Conservation (phyloP, 306 rosid genomes). For the Leucaena leucocephala region DNA sequence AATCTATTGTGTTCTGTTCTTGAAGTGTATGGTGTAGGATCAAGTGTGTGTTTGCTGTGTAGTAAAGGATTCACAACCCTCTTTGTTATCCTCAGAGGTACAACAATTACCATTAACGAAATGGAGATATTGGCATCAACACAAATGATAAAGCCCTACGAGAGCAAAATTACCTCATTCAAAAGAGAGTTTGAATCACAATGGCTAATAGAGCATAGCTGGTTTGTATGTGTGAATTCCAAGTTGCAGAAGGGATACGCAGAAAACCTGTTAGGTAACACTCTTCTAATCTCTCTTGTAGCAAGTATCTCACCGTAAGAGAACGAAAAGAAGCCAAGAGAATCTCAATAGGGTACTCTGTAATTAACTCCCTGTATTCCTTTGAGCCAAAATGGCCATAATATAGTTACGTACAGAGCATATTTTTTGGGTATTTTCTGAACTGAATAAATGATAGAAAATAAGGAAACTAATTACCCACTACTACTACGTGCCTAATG, state of each 20-base stretch:
- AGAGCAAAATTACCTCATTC: slow-evolving; percentile 71
- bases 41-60: not conserved
- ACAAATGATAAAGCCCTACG: slow-evolving; percentile 25
- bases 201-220: slow-evolving; percentile 93
- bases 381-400: no score
- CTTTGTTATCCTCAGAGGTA: not conserved
- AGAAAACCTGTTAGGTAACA: no score
- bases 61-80: not conserved
- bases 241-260: slow-evolving; percentile 55
- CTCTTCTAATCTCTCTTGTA: no score
- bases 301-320: no score
- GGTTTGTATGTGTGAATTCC: slow-evolving; percentile 78
- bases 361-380: no score
- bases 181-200: slow-evolving; percentile 92
- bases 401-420: no score
- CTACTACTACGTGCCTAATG: no score
- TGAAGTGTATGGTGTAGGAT: not conserved
- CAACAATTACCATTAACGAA: not conserved
- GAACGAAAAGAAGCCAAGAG: no score
- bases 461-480: no score
- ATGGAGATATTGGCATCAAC: not conserved
- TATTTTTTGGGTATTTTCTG: no score
- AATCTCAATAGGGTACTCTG: no score
- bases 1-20: not conserved
- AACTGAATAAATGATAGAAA: no score